Conservation (phyloP, 2,329 filamentous ascomycete genomes). For the Aspergillus sp. region DNA sequence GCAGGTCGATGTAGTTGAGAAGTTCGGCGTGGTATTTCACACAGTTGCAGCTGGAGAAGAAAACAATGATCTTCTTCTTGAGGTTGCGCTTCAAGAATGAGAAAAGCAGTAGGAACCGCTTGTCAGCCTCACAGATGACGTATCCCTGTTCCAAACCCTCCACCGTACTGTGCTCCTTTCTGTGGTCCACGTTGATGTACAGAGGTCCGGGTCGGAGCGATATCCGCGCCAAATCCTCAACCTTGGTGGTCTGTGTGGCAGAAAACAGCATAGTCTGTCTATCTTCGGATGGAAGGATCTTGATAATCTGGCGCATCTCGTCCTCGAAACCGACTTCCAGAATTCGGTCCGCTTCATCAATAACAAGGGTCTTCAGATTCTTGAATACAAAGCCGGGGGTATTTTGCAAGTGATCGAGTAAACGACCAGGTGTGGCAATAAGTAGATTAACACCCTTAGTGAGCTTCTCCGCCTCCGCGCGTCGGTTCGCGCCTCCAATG, state of each 20-base stretch:
- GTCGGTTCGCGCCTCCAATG: conserved; percentile 88
- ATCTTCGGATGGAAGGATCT: conserved; percentile 83
- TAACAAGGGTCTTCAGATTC: conserved; percentile 87
- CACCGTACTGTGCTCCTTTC: conserved; percentile 86
- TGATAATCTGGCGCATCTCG: conserved; percentile 95
- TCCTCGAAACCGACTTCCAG: conserved; percentile 98
- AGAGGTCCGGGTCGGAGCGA: conserved; percentile 87
- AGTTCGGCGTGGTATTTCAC: conserved; percentile 96
- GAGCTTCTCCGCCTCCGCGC: conserved; percentile 91
- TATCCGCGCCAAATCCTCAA: conserved; percentile 93
- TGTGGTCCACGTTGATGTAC: conserved; percentile 95
- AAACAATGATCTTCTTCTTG: conserved; percentile 97
- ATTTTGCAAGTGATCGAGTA: conserved; percentile 92
- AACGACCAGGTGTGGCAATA: conserved; percentile 87
- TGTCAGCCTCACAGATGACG: conserved; percentile 88
- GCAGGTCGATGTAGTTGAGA: conserved; percentile 95
- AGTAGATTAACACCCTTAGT: conserved; percentile 91
- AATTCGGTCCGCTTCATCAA: conserved; percentile 92
- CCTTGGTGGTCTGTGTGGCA: conserved; percentile 96
- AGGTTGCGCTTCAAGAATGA: conserved; percentile 89
- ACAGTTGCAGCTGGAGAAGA: conserved; percentile 88
- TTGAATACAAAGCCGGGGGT: conserved; percentile 88
- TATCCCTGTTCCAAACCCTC: conserved; percentile 95
- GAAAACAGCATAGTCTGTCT: conserved; percentile 98
- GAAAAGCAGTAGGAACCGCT: conserved; percentile 90